Conservation (phyloP, 179 eudicot genomes). For the Spergularia azorica region DNA sequence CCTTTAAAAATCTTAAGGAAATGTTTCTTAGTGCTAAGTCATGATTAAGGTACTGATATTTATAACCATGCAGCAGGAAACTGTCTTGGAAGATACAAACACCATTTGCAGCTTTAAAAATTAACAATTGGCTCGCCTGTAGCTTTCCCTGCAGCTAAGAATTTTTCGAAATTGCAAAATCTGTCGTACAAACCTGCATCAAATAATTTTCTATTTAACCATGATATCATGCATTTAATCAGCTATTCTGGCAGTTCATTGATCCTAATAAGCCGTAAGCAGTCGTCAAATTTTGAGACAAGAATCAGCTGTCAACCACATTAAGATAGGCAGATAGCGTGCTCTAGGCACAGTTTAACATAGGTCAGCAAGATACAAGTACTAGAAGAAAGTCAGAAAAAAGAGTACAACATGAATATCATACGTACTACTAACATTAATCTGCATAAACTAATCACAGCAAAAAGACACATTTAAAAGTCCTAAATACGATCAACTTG, state of each 20-base stretch:
- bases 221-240: constrained; percentile 11
- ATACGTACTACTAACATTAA: no score
- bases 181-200: not conserved
- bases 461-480: not conserved
- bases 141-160: constrained; percentile 15
- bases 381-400: no score
- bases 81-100: not conserved
- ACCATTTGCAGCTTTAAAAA: constrained; percentile 7
- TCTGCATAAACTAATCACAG: no score
- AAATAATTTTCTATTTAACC: constrained; percentile 6
- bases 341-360: no score
- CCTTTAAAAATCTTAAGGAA: not conserved
- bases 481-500: not conserved
- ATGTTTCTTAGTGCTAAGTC: not conserved
- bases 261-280: not conserved
- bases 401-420: no score
- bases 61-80: not conserved
- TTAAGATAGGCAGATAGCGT: no score
- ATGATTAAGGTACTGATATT: constrained; percentile 5
- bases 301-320: constrained; percentile 1
- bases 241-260: constrained; percentile 1
- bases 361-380: no score
- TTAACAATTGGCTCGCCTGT: constrained; percentile 9
- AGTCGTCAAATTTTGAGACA: not conserved
- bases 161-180: not conserved